These are phyloP conservation scores for Leccinum longicurvipes DNA, from an alignment of 768 basidiomycete species.

Conservation along the genomic window DNA sequence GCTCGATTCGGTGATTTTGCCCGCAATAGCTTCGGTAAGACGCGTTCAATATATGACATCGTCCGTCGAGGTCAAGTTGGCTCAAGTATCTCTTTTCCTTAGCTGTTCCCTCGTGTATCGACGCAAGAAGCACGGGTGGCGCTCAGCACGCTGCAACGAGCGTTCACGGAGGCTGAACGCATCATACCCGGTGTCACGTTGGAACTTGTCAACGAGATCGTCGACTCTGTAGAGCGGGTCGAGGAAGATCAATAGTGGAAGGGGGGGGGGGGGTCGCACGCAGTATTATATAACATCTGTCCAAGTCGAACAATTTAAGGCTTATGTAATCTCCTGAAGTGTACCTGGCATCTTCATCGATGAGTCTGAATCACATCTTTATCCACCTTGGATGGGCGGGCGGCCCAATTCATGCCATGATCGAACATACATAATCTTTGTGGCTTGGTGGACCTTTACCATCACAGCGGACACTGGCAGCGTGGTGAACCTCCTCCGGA, in stretches of 20 bases:
- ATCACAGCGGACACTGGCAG: too few relatives aligned
- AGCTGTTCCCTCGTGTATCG: slow-evolving; percentile 85
- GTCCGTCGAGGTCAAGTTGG: slow-evolving; percentile 1
- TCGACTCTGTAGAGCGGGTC: slow-evolving; percentile 88
- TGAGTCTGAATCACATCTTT: too few relatives aligned
- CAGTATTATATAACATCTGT: too few relatives aligned
- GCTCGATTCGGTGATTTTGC: slow-evolving; percentile 92
- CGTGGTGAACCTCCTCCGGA: too few relatives aligned
- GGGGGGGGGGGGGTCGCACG: too few relatives aligned
- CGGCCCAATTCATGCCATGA: too few relatives aligned
- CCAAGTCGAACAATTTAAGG: too few relatives aligned
- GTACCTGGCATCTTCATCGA: too few relatives aligned
- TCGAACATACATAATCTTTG: too few relatives aligned
- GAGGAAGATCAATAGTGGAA: slow-evolving; percentile 56
- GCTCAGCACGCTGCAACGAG: slow-evolving; percentile 80
- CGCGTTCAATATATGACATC: slow-evolving; percentile 7
- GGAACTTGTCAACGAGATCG: slow-evolving; percentile 92
- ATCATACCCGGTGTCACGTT: slow-evolving; percentile 93
- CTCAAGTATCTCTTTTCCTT: slow-evolving; percentile 1
- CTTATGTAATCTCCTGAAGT: too few relatives aligned
- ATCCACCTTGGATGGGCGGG: too few relatives aligned
- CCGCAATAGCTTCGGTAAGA: slow-evolving; percentile 91
- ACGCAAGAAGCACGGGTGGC: slow-evolving; percentile 38
- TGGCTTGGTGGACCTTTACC: too few relatives aligned
- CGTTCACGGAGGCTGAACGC: slow-evolving; percentile 92